Conservation (phyloP, 192 early-diverging fungal species). For the Umbelopsis ramanniana region DNA sequence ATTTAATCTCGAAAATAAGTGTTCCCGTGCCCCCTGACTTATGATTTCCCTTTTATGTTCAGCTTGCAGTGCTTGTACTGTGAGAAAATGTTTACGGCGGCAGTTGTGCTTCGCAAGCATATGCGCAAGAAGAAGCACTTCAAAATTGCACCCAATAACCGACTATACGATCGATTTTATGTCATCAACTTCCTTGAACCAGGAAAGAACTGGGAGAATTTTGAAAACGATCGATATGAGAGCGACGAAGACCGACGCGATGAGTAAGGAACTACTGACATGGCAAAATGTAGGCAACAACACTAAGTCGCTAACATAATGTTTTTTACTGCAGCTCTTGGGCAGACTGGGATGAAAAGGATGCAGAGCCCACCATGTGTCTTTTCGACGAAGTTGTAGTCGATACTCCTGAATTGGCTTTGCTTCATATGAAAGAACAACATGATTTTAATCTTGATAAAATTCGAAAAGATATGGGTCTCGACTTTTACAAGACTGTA, state of each 20-base stretch:
- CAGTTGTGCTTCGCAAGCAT: constrained; percentile 89
- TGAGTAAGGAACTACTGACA: constrained; percentile 45
- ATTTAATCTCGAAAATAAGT: background rate
- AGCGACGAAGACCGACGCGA: constrained; percentile 73
- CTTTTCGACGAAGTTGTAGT: constrained; percentile 77
- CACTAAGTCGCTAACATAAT: background rate
- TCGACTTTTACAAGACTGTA: constrained; percentile 88
- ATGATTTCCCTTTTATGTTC: background rate
- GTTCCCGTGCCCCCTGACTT: background rate
- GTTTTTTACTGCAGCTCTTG: constrained; percentile 49
- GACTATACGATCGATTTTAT: constrained; percentile 92
- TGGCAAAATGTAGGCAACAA: constrained; percentile 29
- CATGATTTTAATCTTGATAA: constrained; percentile 80
- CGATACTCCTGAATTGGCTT: constrained; percentile 60
- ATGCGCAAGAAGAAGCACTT: constrained; percentile 99
- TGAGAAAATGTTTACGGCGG: constrained; percentile 89
- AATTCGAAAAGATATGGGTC: constrained; percentile 50
- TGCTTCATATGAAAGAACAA: constrained; percentile 72
- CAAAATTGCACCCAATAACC: constrained; percentile 89
- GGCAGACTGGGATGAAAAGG: constrained; percentile 84
- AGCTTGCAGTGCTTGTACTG: constrained; percentile 89
- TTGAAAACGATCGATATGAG: constrained; percentile 79
- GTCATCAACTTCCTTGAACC: constrained; percentile 92
- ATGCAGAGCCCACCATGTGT: constrained; percentile 71
- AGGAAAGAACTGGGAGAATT: constrained; percentile 89